Percentiles rank a stretch among this genome's conserved stretches.
Conservation (phyloP, 306 rosid species). For the Quercus gilva region DNA sequence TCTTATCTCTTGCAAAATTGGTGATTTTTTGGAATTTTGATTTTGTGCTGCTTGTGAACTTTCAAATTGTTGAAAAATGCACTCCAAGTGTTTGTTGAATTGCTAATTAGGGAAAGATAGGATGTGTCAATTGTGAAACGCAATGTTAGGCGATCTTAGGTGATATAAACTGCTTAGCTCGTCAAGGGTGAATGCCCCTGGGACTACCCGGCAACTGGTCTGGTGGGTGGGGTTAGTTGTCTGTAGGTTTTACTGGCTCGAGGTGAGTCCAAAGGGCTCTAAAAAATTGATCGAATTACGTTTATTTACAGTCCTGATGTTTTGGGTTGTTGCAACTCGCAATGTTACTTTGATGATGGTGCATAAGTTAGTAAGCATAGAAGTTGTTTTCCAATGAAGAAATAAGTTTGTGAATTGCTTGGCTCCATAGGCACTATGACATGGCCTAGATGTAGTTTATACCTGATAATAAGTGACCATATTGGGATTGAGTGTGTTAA, state of each 20-base stretch:
- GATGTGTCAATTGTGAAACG: not conserved
- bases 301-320: not conserved
- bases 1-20: not conserved
- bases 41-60: not conserved
- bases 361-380: too few species aligned
- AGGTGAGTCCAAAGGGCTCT: too few species aligned
- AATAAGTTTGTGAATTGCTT: too few species aligned
- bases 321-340: not conserved
- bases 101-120: not conserved
- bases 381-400: too few species aligned
- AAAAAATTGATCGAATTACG: not conserved
- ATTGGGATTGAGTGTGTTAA: too few species aligned
- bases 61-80: not conserved
- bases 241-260: too few species aligned
- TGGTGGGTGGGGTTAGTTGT: too few species aligned
- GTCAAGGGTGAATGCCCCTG: too few species aligned
- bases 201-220: too few species aligned
- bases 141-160: not conserved
- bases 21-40: constrained; percentile 7
- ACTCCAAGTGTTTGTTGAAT: not conserved
- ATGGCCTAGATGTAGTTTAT: too few species aligned
- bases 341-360: not conserved
- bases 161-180: not conserved
- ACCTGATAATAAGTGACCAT: too few species aligned
- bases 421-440: too few species aligned